These are phyloP conservation scores for Boletus sensibilis DNA, from an alignment of 768 basidiomycete species.

Conservation along the genomic window DNA sequence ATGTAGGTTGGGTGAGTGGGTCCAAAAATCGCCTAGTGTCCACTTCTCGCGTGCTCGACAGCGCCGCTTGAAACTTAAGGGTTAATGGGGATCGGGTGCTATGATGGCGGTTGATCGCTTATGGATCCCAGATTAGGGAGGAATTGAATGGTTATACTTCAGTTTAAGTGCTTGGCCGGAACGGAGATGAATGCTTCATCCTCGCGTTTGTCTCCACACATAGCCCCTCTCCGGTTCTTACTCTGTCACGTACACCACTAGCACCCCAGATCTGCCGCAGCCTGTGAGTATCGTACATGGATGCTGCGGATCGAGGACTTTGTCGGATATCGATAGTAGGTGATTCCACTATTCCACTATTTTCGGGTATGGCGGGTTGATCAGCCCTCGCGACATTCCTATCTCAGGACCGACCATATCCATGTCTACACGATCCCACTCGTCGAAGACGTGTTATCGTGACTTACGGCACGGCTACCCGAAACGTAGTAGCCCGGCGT, in stretches of 20 bases:
- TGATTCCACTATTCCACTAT: not conserved
- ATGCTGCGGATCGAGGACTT: not conserved
- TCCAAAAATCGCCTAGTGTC: not conserved
- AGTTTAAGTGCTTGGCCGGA: not conserved
- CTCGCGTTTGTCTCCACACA: not conserved
- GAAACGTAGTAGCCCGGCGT: not conserved
- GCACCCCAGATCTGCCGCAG: not conserved
- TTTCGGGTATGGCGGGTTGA: not conserved
- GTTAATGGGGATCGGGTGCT: not conserved
- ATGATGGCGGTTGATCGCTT: slow-evolving; percentile 5
- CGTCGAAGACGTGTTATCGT: not conserved
- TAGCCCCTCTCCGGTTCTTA: not conserved
- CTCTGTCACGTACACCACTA: not conserved
- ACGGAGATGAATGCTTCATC: slow-evolving; percentile 1
- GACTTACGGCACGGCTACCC: slow-evolving; percentile 4
- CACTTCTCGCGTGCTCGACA: not conserved
- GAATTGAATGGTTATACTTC: not conserved
- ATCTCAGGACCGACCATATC: not conserved
- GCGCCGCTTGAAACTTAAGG: not conserved
- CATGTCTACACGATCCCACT: not conserved
- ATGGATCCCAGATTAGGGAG: not conserved
- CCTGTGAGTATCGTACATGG: not conserved
- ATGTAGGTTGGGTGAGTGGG: not conserved
- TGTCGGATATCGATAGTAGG: not conserved
- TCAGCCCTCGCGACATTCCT: not conserved